phyloP scores from a whole-genome alignment of 163 green algal species.

The Scenedesmus sp. region DNA sequence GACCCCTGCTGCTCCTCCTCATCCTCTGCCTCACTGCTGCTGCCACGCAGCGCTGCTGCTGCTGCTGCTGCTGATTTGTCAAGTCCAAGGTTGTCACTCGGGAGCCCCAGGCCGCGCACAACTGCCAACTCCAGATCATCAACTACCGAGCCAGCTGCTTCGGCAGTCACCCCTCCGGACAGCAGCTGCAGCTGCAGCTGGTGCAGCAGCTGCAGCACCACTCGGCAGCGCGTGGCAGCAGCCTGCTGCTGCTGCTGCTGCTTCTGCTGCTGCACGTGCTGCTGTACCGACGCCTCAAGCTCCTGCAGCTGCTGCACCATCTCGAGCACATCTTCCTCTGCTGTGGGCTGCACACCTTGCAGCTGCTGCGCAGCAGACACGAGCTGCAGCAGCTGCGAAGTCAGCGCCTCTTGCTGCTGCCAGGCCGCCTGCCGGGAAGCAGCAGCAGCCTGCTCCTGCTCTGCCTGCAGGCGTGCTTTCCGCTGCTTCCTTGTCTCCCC shows the following conservation, averaged over 20 bases:
- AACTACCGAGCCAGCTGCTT: constrained; percentile 42
- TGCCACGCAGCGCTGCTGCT: neutral
- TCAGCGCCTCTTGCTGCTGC: constrained; percentile 2
- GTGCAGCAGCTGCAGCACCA: constrained; percentile 61
- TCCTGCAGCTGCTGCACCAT: constrained; percentile 48
- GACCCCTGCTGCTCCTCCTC: neutral
- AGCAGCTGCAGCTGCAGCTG: constrained; percentile 72
- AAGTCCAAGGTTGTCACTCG: constrained; percentile 20
- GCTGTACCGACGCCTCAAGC: neutral
- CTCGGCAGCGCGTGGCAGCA: constrained; percentile 20
- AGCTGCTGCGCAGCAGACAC: constrained; percentile 25
- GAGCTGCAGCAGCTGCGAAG: constrained; percentile 21
- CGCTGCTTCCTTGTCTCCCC: constrained; percentile 23
- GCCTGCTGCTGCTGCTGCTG: constrained; percentile 20
- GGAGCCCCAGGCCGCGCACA: constrained; percentile 45
- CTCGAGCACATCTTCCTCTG: constrained; percentile 36
- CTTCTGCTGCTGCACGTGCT: constrained; percentile 18
- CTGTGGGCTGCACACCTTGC: neutral
- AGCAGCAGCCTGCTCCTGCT: constrained; percentile 32
- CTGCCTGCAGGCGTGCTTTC: constrained; percentile 12
- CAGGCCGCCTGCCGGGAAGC: neutral
- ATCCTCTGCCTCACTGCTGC: constrained; percentile 9
- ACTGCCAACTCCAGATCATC: constrained; percentile 44
- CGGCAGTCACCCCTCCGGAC: constrained; percentile 33
- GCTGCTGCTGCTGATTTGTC: constrained; percentile 30